Percentiles rank a stretch among this genome's conserved stretches.
These are phyloP conservation scores for Cyathus striatus DNA, from an alignment of 768 basidiomycete species.

Conservation along the genomic window DNA sequence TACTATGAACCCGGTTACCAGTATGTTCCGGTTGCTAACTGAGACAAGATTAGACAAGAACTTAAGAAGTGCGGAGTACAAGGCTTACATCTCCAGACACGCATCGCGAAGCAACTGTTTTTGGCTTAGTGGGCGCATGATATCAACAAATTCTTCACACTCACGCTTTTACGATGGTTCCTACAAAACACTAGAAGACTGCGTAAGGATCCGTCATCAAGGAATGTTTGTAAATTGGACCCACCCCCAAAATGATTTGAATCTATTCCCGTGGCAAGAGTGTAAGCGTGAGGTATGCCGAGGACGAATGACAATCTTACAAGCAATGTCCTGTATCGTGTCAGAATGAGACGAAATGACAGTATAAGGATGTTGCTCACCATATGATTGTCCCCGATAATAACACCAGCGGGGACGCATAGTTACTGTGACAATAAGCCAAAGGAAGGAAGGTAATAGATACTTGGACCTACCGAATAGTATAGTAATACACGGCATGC, in stretches of 20 bases:
- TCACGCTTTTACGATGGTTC: slow-evolving; percentile 51
- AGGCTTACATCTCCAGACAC: slow-evolving; percentile 58
- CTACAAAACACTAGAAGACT: slow-evolving; percentile 23
- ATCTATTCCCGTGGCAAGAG: slow-evolving; percentile 8
- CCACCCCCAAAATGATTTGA: slow-evolving; percentile 30
- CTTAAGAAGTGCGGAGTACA: neutral
- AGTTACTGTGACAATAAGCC: slow-evolving; percentile 39
- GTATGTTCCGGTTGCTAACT: slow-evolving; percentile 53
- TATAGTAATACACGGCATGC: slow-evolving; percentile 49
- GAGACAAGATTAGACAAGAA: slow-evolving; percentile 2
- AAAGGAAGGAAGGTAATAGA: neutral
- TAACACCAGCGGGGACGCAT: slow-evolving; percentile 17
- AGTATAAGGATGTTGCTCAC: slow-evolving; percentile 15
- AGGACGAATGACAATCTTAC: slow-evolving; percentile 19
- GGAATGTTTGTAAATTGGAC: slow-evolving; percentile 4
- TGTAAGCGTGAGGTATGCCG: neutral
- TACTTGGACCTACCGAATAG: slow-evolving; percentile 38
- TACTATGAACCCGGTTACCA: slow-evolving; percentile 42
- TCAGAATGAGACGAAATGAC: neutral
- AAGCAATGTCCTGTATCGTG: slow-evolving; percentile 23
- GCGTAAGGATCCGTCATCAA: too few relatives aligned
- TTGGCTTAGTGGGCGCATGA: neutral
- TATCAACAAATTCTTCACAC: slow-evolving; percentile 10
- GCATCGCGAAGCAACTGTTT: slow-evolving; percentile 47
- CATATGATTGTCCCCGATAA: slow-evolving; percentile 25